phyloP scores from a whole-genome alignment of 2,329 filamentous ascomycete species.

The Myriosclerotinia duriaeana region DNA sequence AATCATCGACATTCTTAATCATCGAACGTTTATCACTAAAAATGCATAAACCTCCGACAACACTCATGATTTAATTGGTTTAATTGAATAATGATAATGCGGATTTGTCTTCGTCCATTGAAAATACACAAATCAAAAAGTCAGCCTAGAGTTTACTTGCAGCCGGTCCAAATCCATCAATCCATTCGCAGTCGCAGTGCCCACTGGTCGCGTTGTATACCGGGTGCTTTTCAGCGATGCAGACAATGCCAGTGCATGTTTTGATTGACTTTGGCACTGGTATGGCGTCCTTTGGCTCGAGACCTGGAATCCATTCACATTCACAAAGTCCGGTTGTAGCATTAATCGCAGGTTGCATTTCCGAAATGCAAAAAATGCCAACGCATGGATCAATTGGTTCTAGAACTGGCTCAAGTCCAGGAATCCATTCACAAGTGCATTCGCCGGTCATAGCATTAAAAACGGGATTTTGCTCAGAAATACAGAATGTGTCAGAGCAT shows the following conservation, averaged over 20 bases:
- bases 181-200: conserved; percentile 25
- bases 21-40: not conserved
- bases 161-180: conserved; percentile 21
- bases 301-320: conserved; percentile 25
- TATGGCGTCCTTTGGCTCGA: not conserved
- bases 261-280: not conserved
- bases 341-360: conserved; percentile 22
- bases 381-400: conserved; percentile 16
- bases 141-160: not conserved
- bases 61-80: not conserved
- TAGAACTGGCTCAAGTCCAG: conserved; percentile 23
- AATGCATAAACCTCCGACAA: not conserved
- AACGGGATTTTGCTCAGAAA: conserved; percentile 26
- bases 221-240: conserved; percentile 24
- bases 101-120: not conserved
- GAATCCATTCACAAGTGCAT: conserved; percentile 31
- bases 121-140: not conserved
- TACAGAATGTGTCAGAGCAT: conserved; percentile 29
- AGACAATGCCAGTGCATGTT: not conserved
- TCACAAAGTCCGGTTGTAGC: conserved; percentile 22
- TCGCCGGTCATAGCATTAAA: conserved; percentile 14
- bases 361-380: conserved; percentile 25
- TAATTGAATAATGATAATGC: not conserved
- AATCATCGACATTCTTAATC: not conserved
- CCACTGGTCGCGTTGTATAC: conserved; percentile 21